A percentile compares a stretch with the other conserved stretches of the same genome.
These are phyloP conservation scores for Fusarium sp. DNA, from an alignment of 2,329 filamentous ascomycete genomes.

Conservation along the genomic window DNA sequence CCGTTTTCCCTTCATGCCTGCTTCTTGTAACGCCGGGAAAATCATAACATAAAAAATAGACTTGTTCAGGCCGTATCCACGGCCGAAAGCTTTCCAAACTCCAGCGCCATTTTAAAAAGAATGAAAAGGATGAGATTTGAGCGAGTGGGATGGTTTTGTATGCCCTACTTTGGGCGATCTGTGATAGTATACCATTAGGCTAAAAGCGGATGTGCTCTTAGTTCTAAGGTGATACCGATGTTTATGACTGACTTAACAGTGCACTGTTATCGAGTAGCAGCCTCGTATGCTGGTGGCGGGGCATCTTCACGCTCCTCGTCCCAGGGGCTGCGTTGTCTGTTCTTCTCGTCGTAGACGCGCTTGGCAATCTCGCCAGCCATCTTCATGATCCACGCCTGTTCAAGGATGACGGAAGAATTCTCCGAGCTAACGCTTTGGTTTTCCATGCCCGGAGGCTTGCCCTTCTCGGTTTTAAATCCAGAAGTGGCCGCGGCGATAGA, in stretches of 20 bases:
- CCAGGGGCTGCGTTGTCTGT: slow-evolving; percentile 53
- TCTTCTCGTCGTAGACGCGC: slow-evolving; percentile 89
- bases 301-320: slow-evolving; percentile 67
- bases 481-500: slow-evolving; percentile 35
- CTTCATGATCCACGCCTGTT: slow-evolving; percentile 90
- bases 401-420: slow-evolving; percentile 71
- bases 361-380: slow-evolving; percentile 93
- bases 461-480: slow-evolving; percentile 43
- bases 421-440: slow-evolving; percentile 55
- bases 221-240: neutral
- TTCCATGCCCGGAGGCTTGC: slow-evolving; percentile 48
- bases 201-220: neutral
- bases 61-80: slow-evolving; percentile 20
- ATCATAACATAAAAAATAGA: slow-evolving; percentile 35
- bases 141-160: slow-evolving; percentile 33
- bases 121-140: slow-evolving; percentile 23
- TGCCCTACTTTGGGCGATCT: neutral
- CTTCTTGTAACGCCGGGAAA: slow-evolving; percentile 39
- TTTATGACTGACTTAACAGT: slow-evolving; percentile 13
- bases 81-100: slow-evolving; percentile 33
- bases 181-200: neutral
- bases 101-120: slow-evolving; percentile 39
- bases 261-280: slow-evolving; percentile 53
- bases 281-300: slow-evolving; percentile 72
- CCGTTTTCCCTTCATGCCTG: slow-evolving; percentile 34